Evolutionary conservation across 1,139 yeast genomes (phyloP), one percentile per base, ranked within the genome.

Genomic region (Sporopachydermia cereana): DNA sequence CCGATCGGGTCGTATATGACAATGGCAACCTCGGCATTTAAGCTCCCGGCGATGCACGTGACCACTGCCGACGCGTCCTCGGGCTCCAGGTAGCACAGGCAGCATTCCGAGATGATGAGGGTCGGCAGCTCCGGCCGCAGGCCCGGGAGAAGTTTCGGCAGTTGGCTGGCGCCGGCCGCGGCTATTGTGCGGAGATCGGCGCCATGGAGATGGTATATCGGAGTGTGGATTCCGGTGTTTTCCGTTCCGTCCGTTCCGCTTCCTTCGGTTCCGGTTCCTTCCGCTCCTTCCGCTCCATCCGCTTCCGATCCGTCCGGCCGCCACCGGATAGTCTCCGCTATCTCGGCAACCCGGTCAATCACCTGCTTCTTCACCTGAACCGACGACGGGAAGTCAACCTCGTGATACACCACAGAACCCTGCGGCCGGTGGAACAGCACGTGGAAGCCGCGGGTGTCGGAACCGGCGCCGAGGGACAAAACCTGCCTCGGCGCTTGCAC

Each of bases 391-490:
- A 84, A 89, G 60, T 91, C 98, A 22, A 86, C 58, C 58, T 91
- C 98, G 45, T 80, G 69, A 56, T 78, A 82, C 2, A 61, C 59
- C 36, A 80, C 52, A 27, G 54, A 44, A 18, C 50, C 22, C 18
- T 7, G 22, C 17, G 39, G 27, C 25, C 46, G 36, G 3, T 49
- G 24, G 2, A 46, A 54, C 42, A 84, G 59, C 2, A 77, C 47
- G 3, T 67, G 60, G 56, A 85, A 84, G 3, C 76, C 71, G 48
- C 97, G 63, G 1, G 96, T 79, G 60, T 91, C 98, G n/a, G 94
- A 84, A 1, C 98, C 98, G n/a, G 96, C 85, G 0, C 98, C 98
- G 21, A 91, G 62, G 3, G 93, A 86, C 0, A 91, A 63, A 9
- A 91, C 74, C 57, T 88, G 95, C 43, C 76, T 64, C 3, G 47